phyloP scores from a whole-genome alignment of 306 rosid genomes.

The Rubus idaeus region DNA sequence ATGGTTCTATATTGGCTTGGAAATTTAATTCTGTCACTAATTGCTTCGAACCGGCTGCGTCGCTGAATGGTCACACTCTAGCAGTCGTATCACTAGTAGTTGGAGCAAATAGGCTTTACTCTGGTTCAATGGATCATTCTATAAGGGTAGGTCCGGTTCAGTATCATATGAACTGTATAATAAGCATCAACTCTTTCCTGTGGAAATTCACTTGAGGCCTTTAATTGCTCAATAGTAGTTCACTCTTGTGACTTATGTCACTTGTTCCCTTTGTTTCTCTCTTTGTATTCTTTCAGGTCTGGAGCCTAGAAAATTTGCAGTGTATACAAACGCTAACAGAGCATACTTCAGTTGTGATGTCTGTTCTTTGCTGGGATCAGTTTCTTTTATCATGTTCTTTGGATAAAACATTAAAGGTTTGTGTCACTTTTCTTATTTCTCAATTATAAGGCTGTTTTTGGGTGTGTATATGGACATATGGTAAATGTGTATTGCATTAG shows the following conservation, averaged over 20 bases:
- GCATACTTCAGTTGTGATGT: slow-evolving; percentile 92
- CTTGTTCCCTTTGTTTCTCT: background rate
- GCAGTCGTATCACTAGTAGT: slow-evolving; percentile 89
- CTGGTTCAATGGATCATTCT: slow-evolving; percentile 94
- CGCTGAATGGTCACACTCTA: slow-evolving; percentile 73
- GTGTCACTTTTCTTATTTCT: slow-evolving; percentile 1
- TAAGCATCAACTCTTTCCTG: background rate
- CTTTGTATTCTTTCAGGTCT: slow-evolving; percentile 58
- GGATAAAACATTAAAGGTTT: slow-evolving; percentile 86
- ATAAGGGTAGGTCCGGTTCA: slow-evolving; percentile 56
- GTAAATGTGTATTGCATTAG: background rate
- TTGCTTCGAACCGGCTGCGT: slow-evolving; percentile 82
- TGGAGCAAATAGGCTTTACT: slow-evolving; percentile 93
- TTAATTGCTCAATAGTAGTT: background rate
- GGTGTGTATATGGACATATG: background rate
- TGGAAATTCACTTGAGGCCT: background rate
- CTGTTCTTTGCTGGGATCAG: slow-evolving; percentile 98
- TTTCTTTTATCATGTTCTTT: slow-evolving; percentile 85
- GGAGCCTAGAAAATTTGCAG: slow-evolving; percentile 91
- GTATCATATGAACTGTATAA: slow-evolving; percentile 5
- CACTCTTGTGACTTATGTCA: slow-evolving; percentile 9
- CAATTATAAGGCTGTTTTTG: background rate
- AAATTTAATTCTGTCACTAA: slow-evolving; percentile 73
- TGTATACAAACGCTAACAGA: slow-evolving; percentile 85
- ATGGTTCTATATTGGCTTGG: slow-evolving; percentile 90